Conservation (phyloP, 1,284 basidiomycete species). For the Athelia psychrophila region DNA sequence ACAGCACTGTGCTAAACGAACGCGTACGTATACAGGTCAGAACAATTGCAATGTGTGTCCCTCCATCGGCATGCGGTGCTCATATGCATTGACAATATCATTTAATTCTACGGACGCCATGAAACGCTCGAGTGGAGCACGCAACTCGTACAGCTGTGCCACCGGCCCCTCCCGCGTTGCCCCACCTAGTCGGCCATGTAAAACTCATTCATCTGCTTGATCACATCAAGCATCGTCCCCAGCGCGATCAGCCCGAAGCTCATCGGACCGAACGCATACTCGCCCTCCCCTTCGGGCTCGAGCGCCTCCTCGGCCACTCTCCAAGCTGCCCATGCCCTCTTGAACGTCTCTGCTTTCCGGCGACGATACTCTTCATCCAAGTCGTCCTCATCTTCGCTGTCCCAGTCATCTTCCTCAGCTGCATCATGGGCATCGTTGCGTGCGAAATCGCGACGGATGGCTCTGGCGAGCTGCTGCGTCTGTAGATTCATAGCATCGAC, state of each 20-base stretch:
- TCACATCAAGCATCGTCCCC: conserved; percentile 32
- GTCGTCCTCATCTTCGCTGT: conserved; percentile 19
- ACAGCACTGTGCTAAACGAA: too few species aligned
- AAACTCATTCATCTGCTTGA: conserved; percentile 17
- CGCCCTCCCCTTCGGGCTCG: conserved; percentile 10
- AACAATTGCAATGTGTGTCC: too few species aligned
- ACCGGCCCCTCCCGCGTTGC: too few species aligned
- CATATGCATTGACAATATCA: too few species aligned
- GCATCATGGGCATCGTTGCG: conserved; percentile 6
- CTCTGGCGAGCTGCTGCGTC: conserved; percentile 34
- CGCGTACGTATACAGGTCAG: too few species aligned
- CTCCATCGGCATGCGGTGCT: too few species aligned
- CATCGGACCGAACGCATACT: conserved; percentile 31
- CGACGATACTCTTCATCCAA: conserved; percentile 20
- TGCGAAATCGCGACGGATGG: conserved; percentile 30
- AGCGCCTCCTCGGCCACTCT: conserved; percentile 26
- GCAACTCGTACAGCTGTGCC: too few species aligned
- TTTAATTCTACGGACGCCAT: too few species aligned
- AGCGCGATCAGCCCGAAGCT: conserved; percentile 42
- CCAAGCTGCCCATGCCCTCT: conserved; percentile 37
- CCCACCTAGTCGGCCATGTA: too few species aligned
- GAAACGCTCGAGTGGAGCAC: too few species aligned
- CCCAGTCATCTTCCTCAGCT: conserved; percentile 12
- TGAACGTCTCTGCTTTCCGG: conserved; percentile 21
- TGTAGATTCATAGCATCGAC: conserved; percentile 40